A percentile compares a stretch with the other conserved stretches of the same genome.
Conservation (phyloP, 2,329 filamentous ascomycete genomes). For the Didymella exigua region DNA sequence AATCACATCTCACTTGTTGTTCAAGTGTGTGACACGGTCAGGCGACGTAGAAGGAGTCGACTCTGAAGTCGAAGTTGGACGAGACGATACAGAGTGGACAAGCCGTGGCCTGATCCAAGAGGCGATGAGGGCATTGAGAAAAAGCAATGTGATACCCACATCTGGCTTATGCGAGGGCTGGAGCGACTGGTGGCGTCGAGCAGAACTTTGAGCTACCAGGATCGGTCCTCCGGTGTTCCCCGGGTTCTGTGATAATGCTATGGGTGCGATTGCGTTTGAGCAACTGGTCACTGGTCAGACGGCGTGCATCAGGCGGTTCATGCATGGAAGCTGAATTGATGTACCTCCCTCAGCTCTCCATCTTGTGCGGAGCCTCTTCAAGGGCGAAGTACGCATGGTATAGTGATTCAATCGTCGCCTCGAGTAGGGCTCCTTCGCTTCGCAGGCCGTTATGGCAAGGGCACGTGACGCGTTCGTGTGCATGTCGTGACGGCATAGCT, state of each 20-base stretch:
- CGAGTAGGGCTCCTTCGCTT: background rate
- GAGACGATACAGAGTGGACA: background rate
- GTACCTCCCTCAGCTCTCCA: background rate
- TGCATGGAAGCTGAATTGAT: background rate
- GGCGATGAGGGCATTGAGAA: constrained; percentile 1
- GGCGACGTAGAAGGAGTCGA: background rate
- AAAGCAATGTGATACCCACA: constrained; percentile 9
- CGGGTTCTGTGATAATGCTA: background rate
- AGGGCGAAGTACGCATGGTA: too few species aligned
- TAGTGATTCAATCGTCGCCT: background rate
- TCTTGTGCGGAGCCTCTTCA: background rate
- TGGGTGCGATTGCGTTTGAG: background rate
- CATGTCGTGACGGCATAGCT: background rate
- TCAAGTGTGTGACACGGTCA: background rate
- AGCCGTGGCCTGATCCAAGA: constrained; percentile 7
- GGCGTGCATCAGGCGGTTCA: too few species aligned
- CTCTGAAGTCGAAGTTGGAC: background rate
- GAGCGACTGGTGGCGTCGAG: constrained; percentile 4
- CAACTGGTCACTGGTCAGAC: background rate
- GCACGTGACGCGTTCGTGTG: background rate
- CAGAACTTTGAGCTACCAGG: background rate
- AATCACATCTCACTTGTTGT: background rate
- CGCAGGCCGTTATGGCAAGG: background rate
- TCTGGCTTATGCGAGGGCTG: background rate
- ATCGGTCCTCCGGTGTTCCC: background rate